Conservation (phyloP, 75 land plant species). For the Pinus tabuliformis region DNA sequence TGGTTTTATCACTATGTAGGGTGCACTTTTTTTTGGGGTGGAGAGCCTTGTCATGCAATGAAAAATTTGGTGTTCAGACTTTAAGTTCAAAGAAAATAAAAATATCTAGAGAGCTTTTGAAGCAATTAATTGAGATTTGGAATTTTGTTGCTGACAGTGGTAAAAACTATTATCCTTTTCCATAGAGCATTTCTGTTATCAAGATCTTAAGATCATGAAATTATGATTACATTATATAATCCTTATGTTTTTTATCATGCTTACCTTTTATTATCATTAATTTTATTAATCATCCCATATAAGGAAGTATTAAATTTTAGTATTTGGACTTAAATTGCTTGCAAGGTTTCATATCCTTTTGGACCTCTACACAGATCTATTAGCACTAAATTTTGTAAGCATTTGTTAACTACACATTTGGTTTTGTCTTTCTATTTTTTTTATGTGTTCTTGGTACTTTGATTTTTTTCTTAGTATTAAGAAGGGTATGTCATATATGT, state of each 20-base stretch:
- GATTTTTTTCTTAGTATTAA: too few relatives aligned
- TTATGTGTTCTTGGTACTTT: background rate
- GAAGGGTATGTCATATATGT: too few relatives aligned
- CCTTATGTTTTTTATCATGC: too few relatives aligned
- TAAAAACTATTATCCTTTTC: constrained; percentile 7
- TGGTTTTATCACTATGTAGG: constrained; percentile 16
- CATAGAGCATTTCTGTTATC: background rate
- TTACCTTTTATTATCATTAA: too few relatives aligned
- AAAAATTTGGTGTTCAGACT: constrained; percentile 15
- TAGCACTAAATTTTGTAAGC: constrained; percentile 56
- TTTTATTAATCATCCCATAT: too few relatives aligned
- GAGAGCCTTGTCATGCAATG: constrained; percentile 28
- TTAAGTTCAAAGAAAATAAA: background rate
- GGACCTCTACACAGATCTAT: constrained; percentile 24
- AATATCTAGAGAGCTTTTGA: constrained; percentile 11
- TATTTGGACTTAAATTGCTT: constrained; percentile 18
- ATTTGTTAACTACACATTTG: background rate
- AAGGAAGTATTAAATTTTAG: too few relatives aligned
- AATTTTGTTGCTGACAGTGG: constrained; percentile 34
- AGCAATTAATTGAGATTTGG: constrained; percentile 30
- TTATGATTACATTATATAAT: background rate
- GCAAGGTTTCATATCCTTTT: constrained; percentile 29
- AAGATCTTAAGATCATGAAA: background rate
- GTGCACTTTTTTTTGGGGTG: constrained; percentile 46
- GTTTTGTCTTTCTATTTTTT: background rate